phyloP scores from a whole-genome alignment of 805 yeast genomes.

The Candida qinlingensis region DNA sequence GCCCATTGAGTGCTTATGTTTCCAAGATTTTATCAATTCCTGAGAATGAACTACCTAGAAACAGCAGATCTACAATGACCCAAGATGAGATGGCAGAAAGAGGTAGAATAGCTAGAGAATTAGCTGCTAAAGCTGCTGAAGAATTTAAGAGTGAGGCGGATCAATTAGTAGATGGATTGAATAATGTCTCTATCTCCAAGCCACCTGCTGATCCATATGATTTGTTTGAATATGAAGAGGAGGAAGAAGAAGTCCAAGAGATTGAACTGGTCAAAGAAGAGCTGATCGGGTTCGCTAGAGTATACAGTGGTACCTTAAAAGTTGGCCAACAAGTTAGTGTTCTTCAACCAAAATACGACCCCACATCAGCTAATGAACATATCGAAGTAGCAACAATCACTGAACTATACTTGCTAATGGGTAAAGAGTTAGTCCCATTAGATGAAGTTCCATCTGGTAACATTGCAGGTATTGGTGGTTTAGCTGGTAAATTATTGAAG shows the following conservation, averaged over 20 bases:
- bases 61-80: slow-evolving; percentile 34
- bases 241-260: slow-evolving; percentile 42
- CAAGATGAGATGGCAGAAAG: slow-evolving; percentile 58
- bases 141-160: slow-evolving; percentile 28
- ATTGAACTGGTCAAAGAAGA: slow-evolving; percentile 48
- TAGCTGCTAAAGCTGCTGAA: slow-evolving; percentile 66
- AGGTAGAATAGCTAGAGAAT: slow-evolving; percentile 57
- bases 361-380: slow-evolving; percentile 51
- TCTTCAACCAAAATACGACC: slow-evolving; percentile 84
- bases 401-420: slow-evolving; percentile 82
- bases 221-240: slow-evolving; percentile 47
- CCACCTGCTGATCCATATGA: slow-evolving; percentile 32
- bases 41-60: slow-evolving; percentile 68
- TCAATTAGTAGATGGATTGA: slow-evolving; percentile 20
- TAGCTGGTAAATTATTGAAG: slow-evolving; percentile 76
- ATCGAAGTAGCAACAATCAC: slow-evolving; percentile 54
- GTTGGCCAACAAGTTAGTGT: slow-evolving; percentile 74
- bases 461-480: slow-evolving; percentile 90
- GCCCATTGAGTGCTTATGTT: slow-evolving; percentile 71
- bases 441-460: slow-evolving; percentile 89
- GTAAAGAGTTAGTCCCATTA: slow-evolving; percentile 76
- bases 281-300: slow-evolving; percentile 81
- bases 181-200: slow-evolving; percentile 18
- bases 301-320: slow-evolving; percentile 77
- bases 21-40: slow-evolving; percentile 89